Evolutionary conservation across 148 eudicot species (phyloP), one percentile per base, ranked within the genome.

Genomic region (Rhododendron griersonianum): DNA sequence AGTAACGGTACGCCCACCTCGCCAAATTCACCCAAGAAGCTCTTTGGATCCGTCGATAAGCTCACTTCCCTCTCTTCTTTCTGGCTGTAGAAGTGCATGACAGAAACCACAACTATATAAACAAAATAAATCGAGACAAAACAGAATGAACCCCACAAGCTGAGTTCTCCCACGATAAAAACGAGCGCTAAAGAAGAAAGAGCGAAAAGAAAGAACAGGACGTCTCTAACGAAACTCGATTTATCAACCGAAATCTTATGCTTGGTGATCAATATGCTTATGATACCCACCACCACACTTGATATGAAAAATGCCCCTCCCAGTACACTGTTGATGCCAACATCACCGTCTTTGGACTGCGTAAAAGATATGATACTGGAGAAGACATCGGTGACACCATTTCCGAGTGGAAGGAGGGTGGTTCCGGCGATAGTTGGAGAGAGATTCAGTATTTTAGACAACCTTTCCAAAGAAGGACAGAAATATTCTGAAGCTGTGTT

Each of bases 221-320:
- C 80, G 21, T 84, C 85, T 51, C 85, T 84, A 18, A 84, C 9
- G 33, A 84, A 84, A 25, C 80, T 84, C 7, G 61, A 10, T 15
- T 73, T 84, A 41, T 84, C 80, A 73, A 84, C 80, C 2, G 63
- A 28, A 50, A 84, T 50, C 65, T 35, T 45, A 50, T 35, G 67
- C 53, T 48, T 8, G n/a, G 85, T 18, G 65, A 84, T 73, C 18
- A 84, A 73, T 71, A 84, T 48, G n/a, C 85, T 84, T 71, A 84
- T 84, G 11, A 73, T 33, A 1, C 92, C 92, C 45, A 89, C 91
- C 2, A 91, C 92, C 13, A 91, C 86, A 78, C 89, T 84, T 0
- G 85, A 84, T 16, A 84, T 50, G 21, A 84, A 84, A 73, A 84
- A 84, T 1, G 85, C 85, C 80, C 80, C 85, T 7, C 85, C 85